phyloP scores from a whole-genome alignment of 495 filamentous ascomycete species.

The Neurospora hispaniola region DNA sequence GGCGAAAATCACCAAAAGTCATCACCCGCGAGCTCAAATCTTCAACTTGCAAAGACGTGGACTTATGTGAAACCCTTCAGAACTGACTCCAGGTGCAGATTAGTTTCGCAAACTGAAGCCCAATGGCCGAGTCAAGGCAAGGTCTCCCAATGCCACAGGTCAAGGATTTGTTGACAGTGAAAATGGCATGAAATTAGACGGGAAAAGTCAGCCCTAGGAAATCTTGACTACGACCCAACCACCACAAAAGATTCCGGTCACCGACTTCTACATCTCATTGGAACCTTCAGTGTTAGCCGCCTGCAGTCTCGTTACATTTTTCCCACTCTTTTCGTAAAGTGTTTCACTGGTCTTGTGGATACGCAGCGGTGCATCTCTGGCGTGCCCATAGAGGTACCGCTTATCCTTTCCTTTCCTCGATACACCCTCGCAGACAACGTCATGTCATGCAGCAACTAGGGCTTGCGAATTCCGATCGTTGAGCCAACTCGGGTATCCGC shows the following conservation, averaged over 20 bases:
- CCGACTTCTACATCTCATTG: neutral
- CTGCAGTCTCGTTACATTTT: neutral
- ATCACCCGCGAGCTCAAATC: neutral
- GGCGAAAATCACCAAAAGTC: neutral
- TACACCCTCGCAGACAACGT: slow-evolving; percentile 9
- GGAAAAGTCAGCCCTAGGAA: neutral
- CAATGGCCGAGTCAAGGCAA: neutral
- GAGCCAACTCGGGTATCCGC: slow-evolving; percentile 8
- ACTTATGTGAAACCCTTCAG: neutral
- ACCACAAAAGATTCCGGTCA: neutral
- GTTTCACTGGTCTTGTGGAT: neutral
- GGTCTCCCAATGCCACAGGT: neutral
- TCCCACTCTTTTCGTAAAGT: neutral
- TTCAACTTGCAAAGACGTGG: neutral
- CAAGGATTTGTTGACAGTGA: neutral
- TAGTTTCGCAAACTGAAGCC: neutral
- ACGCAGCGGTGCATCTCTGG: neutral
- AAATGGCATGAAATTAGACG: neutral
- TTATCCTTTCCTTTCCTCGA: slow-evolving; percentile 7
- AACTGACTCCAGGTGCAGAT: neutral
- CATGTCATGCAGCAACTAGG: slow-evolving; percentile 19
- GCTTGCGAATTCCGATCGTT: slow-evolving; percentile 4
- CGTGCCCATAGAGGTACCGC: neutral
- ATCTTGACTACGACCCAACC: neutral
- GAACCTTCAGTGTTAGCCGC: neutral